Base-by-base conservation (phyloP, 2,329 filamentous ascomycete genomes). In the Paraconiothyrium sp. region DNA sequence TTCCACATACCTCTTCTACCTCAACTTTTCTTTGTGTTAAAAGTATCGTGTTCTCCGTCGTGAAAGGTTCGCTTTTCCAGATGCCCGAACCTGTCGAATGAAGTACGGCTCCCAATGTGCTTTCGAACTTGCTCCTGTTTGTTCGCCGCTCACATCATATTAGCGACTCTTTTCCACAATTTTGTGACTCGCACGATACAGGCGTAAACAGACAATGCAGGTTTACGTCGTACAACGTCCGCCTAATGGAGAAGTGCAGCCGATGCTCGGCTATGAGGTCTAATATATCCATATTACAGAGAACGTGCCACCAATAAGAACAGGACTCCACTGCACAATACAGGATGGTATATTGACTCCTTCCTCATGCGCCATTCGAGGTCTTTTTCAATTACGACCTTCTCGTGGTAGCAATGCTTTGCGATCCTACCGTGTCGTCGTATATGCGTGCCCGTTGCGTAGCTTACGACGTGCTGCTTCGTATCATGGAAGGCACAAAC, bases 1-100 rank as follows among this genome's bases (percentile, higher is more conserved):
- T 56, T 48, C 41, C 52, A 47, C 37, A 55, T 55, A 55, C 39
- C 52, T 55, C 39, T 34, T 46, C 24, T 41, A 41, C 35, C 50
- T 54, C 27, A 46, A 20, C 27, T 44, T 34, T 30, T n/a, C 3
- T 43, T 13, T 43, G 37, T 43, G 50, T 30, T 20, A 54, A 54
- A 52, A 54, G 22, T 3, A 16, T 41, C 27, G 27, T 30, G 27
- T 30, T 30, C 27, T 30, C 27, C 6, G 4, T 30, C 27, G 27
- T 30, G 27, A 30, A 30, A 30, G 27, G 27, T 20, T 35, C 20
- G 30, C 30, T 35, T 5, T 32, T 49, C n/a, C 24, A 7, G 8
- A n/a, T 8, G 22, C 14, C 14, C 30, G 47, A n/a, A 30, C 27
- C 47, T 49, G 30, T 11, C n/a, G 47, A 14, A n/a, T 13, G 10